These are phyloP conservation scores for Brachypodium distachyon DNA, from an alignment of 202 grass and related monocot genomes.

Conservation along the genomic window DNA sequence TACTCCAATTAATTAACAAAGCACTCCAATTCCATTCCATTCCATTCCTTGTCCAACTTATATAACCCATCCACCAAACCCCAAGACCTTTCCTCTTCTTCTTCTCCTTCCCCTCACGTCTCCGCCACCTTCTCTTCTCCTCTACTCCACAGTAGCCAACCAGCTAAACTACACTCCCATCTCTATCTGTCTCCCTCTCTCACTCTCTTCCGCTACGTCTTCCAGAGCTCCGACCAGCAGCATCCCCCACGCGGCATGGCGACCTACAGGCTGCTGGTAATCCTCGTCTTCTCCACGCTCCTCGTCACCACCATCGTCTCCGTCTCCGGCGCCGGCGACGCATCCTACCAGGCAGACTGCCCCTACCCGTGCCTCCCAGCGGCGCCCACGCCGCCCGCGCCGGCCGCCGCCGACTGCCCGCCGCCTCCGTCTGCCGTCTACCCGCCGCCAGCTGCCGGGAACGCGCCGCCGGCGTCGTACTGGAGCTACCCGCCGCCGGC, in stretches of 20 bases:
- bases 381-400: constrained; percentile 29
- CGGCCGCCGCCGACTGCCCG: constrained; percentile 25
- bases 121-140: background rate
- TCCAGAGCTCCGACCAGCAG: too few relatives aligned
- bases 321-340: background rate
- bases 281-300: background rate
- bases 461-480: constrained; percentile 22
- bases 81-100: background rate
- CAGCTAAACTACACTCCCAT: background rate
- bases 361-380: constrained; percentile 70
- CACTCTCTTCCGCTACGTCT: too few relatives aligned
- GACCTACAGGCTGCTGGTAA: background rate
- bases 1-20: background rate
- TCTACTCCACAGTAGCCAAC: background rate
- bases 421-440: constrained; percentile 22
- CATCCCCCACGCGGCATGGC: background rate
- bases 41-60: background rate
- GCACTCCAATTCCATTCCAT: background rate
- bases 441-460: constrained; percentile 29
- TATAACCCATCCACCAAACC: background rate
- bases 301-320: too few relatives aligned
- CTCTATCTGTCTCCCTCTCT: background rate
- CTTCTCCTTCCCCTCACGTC: background rate
- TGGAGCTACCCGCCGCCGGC: constrained; percentile 35
- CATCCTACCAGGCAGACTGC: constrained; percentile 36